phyloP scores from a whole-genome alignment of 257 asterid genomes.

The Capsicum baccatum region DNA sequence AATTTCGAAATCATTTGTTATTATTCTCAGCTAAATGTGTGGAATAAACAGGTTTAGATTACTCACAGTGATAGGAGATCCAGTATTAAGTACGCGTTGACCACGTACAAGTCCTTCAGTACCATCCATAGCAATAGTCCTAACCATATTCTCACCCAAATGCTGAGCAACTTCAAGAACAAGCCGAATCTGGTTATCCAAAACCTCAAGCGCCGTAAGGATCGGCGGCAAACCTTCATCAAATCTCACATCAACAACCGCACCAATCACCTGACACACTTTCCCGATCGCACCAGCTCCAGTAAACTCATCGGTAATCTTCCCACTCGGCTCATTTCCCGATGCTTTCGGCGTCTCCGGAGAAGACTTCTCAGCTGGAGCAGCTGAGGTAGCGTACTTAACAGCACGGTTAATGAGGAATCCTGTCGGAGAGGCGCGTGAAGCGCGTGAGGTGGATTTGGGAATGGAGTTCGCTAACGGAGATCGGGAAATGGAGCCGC shows the following conservation, averaged over 20 bases:
- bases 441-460: slow-evolving; percentile 35
- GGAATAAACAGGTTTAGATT: neutral
- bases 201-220: slow-evolving; percentile 83
- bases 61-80: slow-evolving; percentile 89
- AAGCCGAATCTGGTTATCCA: slow-evolving; percentile 87
- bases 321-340: slow-evolving; percentile 50
- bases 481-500: slow-evolving; percentile 43
- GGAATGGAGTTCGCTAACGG: slow-evolving; percentile 30
- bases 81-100: slow-evolving; percentile 84
- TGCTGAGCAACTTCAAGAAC: slow-evolving; percentile 94
- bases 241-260: slow-evolving; percentile 90
- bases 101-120: slow-evolving; percentile 93
- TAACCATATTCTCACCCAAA: slow-evolving; percentile 83
- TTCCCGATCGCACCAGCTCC: slow-evolving; percentile 74
- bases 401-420: slow-evolving; percentile 69
- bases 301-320: slow-evolving; percentile 82
- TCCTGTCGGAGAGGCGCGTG: slow-evolving; percentile 64
- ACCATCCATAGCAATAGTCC: slow-evolving; percentile 97
- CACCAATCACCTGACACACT: slow-evolving; percentile 92
- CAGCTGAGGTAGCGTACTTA: slow-evolving; percentile 69
- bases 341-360: slow-evolving; percentile 47
- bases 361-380: slow-evolving; percentile 44
- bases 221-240: slow-evolving; percentile 89
- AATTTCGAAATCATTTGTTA: too few relatives aligned
- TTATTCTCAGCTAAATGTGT: too few relatives aligned